These are phyloP conservation scores for Citrus cavaleriei DNA, from an alignment of 345 rosid species.

Conservation along the genomic window DNA sequence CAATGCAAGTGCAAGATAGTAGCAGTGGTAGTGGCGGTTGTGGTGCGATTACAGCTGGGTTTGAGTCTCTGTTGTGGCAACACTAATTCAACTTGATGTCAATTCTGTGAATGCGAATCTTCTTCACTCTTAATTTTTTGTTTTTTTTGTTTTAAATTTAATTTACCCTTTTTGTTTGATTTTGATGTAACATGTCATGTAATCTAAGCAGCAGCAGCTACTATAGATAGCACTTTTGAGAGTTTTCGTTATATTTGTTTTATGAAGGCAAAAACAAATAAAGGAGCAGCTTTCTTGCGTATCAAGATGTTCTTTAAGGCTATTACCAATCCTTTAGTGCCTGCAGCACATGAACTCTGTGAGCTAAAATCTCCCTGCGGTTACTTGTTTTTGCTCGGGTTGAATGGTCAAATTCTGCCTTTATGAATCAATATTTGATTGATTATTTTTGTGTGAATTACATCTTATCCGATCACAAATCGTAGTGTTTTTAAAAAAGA, in stretches of 20 bases:
- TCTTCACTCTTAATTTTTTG: background rate
- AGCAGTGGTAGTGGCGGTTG: conserved; percentile 7
- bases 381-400: background rate
- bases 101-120: background rate
- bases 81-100: conserved; percentile 14
- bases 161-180: background rate
- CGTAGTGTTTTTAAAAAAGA: too few relatives aligned
- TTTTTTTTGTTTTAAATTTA: background rate
- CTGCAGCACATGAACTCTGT: background rate
- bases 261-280: background rate
- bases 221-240: too few relatives aligned
- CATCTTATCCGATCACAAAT: too few relatives aligned
- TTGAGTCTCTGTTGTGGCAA: conserved; percentile 42
- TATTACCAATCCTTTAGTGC: too few relatives aligned
- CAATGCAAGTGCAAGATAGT: conserved; percentile 18
- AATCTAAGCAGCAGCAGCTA: too few relatives aligned
- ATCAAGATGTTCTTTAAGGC: background rate
- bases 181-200: too few relatives aligned
- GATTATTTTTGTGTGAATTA: too few relatives aligned
- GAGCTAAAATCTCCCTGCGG: background rate
- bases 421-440: too few relatives aligned
- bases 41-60: conserved; percentile 21
- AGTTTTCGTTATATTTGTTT: background rate
- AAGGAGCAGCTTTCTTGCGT: background rate
- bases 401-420: background rate